Percentiles rank a stretch among this genome's conserved stretches.
Evolutionary conservation across 1,139 yeast genomes (phyloP).

Genomic region (Hyphopichia burtonii): DNA sequence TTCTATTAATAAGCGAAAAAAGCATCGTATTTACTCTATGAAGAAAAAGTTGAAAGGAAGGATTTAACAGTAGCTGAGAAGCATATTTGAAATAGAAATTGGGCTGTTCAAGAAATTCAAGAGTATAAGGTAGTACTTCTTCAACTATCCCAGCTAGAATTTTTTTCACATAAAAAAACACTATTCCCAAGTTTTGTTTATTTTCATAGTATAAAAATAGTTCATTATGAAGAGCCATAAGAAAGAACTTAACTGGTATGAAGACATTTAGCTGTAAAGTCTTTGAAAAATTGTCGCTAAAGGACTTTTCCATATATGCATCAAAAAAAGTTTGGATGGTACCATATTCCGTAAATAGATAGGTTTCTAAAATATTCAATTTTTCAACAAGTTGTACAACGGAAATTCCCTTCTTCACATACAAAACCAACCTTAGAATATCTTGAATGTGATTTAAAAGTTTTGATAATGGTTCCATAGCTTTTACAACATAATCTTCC

Average conservation of each 20-base stretch:
- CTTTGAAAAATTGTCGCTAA: constrained; percentile 6
- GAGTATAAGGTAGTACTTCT: constrained; percentile 4
- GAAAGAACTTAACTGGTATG: constrained; percentile 18
- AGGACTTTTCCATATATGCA: constrained; percentile 11
- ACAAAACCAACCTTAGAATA: constrained; percentile 2
- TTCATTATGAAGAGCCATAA: constrained; percentile 22
- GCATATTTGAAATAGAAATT: constrained; percentile 13
- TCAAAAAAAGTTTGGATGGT: constrained; percentile 9
- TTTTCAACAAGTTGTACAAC: constrained; percentile 1
- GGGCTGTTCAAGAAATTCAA: constrained; percentile 1
- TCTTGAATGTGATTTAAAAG: constrained; percentile 1
- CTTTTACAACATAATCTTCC: background rate
- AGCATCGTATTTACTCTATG: constrained; percentile 18
- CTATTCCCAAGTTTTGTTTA: constrained; percentile 12
- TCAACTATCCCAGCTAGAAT: constrained; percentile 15
- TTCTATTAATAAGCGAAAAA: constrained; percentile 17
- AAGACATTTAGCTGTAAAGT: constrained; percentile 13
- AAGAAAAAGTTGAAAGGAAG: constrained; percentile 18
- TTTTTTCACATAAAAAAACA: constrained; percentile 19
- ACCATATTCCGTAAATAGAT: constrained; percentile 3
- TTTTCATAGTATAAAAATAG: constrained; percentile 23
- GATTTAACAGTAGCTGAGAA: constrained; percentile 19
- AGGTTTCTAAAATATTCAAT: constrained; percentile 4
- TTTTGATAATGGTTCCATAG: background rate
- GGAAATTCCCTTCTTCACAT: constrained; percentile 3